Conservation (phyloP, 2,329 filamentous ascomycete genomes). For the Ophiostoma populinum region DNA sequence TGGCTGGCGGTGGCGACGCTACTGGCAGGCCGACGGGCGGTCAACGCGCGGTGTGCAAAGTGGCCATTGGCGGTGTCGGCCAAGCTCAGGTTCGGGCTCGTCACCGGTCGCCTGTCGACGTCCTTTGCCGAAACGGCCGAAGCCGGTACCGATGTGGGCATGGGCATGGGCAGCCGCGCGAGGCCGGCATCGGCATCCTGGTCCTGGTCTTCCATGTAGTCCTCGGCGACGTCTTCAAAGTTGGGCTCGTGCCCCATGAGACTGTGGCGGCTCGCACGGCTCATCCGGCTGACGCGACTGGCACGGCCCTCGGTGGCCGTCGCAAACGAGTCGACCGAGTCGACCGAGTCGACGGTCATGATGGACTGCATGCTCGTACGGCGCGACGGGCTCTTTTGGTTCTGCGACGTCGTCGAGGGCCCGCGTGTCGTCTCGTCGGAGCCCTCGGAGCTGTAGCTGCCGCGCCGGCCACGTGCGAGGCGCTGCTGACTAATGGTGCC, state of each 20-base stretch:
- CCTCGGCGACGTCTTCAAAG: constrained; percentile 2
- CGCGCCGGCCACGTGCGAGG: constrained; percentile 28
- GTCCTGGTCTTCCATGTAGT: constrained; percentile 1
- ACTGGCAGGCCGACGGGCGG: constrained; percentile 24
- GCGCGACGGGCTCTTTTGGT: constrained; percentile 3
- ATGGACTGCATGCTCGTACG: constrained; percentile 13
- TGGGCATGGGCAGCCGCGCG: neutral
- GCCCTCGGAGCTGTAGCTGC: constrained; percentile 40
- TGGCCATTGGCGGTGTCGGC: neutral
- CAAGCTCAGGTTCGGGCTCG: neutral
- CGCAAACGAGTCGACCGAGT: constrained; percentile 28
- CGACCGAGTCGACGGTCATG: constrained; percentile 25
- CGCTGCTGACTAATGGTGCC: constrained; percentile 49
- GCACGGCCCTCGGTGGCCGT: constrained; percentile 35
- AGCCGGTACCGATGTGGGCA: neutral
- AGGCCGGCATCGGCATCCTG: neutral
- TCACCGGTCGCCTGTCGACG: neutral
- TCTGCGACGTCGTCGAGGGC: constrained; percentile 14
- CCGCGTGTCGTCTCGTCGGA: constrained; percentile 46
- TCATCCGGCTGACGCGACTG: constrained; percentile 21
- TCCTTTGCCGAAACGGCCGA: neutral
- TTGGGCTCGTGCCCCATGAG: neutral
- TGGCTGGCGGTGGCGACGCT: constrained; percentile 24
- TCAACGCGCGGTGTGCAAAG: too few species aligned
- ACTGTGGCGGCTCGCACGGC: constrained; percentile 16